These are phyloP conservation scores for Tulasnella sp. DNA, from an alignment of 768 basidiomycete species.

Conservation along the genomic window DNA sequence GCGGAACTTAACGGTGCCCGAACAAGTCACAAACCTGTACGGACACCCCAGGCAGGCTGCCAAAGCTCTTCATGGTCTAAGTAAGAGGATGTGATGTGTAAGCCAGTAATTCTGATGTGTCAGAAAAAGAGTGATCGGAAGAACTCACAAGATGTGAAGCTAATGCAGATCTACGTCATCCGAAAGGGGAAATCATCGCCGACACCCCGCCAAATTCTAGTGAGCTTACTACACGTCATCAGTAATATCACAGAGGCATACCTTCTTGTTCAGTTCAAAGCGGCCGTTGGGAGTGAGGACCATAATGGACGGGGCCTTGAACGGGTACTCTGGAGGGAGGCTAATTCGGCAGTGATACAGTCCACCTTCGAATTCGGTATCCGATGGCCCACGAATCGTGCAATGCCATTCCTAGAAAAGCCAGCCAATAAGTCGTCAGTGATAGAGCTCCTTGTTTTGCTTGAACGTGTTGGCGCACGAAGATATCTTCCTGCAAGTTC, in stretches of 20 bases:
- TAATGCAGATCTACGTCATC: slow-evolving; percentile 73
- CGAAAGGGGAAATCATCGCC: slow-evolving; percentile 22
- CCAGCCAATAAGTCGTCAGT: slow-evolving; percentile 23
- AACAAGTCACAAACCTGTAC: slow-evolving; percentile 60
- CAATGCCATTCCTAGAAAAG: slow-evolving; percentile 88
- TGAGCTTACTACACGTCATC: slow-evolving; percentile 9
- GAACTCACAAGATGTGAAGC: slow-evolving; percentile 79
- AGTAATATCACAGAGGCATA: slow-evolving; percentile 36
- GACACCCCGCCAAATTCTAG: neutral
- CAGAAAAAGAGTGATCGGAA: slow-evolving; percentile 17
- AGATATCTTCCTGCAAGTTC: slow-evolving; percentile 72
- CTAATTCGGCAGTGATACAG: slow-evolving; percentile 93
- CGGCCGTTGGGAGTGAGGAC: slow-evolving; percentile 96
- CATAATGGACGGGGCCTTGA: slow-evolving; percentile 93
- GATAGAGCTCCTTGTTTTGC: neutral
- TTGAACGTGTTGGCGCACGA: slow-evolving; percentile 49
- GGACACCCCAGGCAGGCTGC: slow-evolving; percentile 98
- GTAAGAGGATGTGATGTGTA: neutral
- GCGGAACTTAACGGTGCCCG: neutral
- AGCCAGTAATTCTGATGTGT: neutral
- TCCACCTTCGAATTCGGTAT: slow-evolving; percentile 90
- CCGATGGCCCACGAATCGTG: slow-evolving; percentile 83
- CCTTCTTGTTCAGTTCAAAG: slow-evolving; percentile 95
- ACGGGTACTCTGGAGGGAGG: slow-evolving; percentile 91
- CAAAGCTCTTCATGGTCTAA: slow-evolving; percentile 92